Evolutionary conservation across 352 stramenopile genomes (phyloP), one percentile per base, ranked within the genome.

Genomic region (Phytophthora fragariaefolia): DNA sequence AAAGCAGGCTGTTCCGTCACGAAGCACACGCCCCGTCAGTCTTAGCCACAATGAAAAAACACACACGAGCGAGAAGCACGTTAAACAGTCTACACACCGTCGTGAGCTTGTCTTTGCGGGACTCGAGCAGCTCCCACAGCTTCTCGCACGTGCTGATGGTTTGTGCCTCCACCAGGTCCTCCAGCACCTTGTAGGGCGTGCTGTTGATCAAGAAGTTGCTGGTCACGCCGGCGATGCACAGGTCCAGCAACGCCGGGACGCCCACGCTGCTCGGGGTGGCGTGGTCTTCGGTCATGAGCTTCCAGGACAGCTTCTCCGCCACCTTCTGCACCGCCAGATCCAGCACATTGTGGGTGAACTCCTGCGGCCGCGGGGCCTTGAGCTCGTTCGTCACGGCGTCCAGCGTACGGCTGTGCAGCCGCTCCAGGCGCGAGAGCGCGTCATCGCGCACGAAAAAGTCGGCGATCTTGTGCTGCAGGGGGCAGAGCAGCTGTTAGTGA

Each of bases 131-230:
- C 17, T 90, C 82, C 88, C 88, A 96, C 40, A 96, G 67, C 57
- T 88, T 87, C 67, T 96, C 88, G 59, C 88, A 96, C n/a, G 82
- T 91, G 65, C 63, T 81, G 63, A 96, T 93, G 20, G 86, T 95
- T 66, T 96, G 88, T 3, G 85, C 82, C 49, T 96, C 88, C 85
- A 95, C 92, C 30, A 96, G 70, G 66, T 96, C 85, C 48, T 95
- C 88, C 24, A 96, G 76, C 43, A 96, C 73, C 57, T 93, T 92
- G 74, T 96, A 96, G 12, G 88, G 85, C 22, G 87, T 85, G 66
- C 76, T 90, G 63, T 82, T 85, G 34, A 89, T 56, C 48, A 96
- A 58, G 36, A 82, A 80, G 9, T 88, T 78, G n/a, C 74, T 73
- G 26, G 61, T 72, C 24, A 92, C 87, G n/a, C 88, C 88, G 12